phyloP scores from a whole-genome alignment of 2,329 filamentous ascomycete genomes.

The Monosporascus cannonballus region DNA sequence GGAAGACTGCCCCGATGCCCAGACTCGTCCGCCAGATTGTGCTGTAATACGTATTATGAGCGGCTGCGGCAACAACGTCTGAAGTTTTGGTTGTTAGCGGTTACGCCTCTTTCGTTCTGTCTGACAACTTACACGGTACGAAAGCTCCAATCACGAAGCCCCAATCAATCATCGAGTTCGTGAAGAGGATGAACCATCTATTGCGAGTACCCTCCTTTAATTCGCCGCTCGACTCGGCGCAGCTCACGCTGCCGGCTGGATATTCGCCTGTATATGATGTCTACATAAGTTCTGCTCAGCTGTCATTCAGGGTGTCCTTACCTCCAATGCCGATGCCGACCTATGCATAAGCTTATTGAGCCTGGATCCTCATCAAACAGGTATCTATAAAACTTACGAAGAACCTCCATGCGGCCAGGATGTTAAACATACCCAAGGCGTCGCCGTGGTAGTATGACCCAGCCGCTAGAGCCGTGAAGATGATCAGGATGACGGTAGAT shows the following conservation, averaged over 20 bases:
- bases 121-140: slow-evolving; percentile 48
- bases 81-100: not conserved
- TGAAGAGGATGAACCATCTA: slow-evolving; percentile 86
- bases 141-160: slow-evolving; percentile 79
- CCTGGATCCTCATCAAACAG: not conserved
- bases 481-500: slow-evolving; percentile 75
- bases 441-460: slow-evolving; percentile 71
- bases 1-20: slow-evolving; percentile 73
- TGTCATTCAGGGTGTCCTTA: slow-evolving; percentile 25
- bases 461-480: slow-evolving; percentile 76
- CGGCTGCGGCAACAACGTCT: slow-evolving; percentile 50
- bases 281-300: slow-evolving; percentile 6
- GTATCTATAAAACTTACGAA: slow-evolving; percentile 46
- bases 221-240: slow-evolving; percentile 78
- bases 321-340: slow-evolving; percentile 72
- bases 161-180: slow-evolving; percentile 78
- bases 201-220: slow-evolving; percentile 77
- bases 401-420: slow-evolving; percentile 77
- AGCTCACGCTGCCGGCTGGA: slow-evolving; percentile 76
- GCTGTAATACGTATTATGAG: slow-evolving; percentile 54
- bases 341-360: slow-evolving; percentile 11
- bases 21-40: slow-evolving; percentile 79
- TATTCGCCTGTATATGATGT: slow-evolving; percentile 52
- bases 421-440: slow-evolving; percentile 65
- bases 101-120: not conserved